Conservation (phyloP, 2,329 filamentous ascomycete species). For the Cladosporium oxysporum region DNA sequence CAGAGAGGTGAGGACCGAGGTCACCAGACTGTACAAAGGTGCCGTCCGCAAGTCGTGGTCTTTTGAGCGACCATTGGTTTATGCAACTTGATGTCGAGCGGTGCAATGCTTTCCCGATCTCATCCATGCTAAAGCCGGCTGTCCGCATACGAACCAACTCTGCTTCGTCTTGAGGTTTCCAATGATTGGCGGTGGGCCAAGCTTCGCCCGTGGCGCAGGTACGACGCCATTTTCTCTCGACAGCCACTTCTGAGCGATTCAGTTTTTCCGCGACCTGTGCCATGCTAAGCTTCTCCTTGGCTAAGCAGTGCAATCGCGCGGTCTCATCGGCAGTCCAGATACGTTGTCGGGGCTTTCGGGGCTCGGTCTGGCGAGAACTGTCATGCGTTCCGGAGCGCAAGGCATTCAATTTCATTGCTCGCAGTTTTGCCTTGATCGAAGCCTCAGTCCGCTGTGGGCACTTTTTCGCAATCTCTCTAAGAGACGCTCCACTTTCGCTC, state of each 20-base stretch:
- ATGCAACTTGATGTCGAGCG: not conserved
- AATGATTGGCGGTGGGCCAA: not conserved
- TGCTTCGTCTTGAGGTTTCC: not conserved
- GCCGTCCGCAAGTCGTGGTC: not conserved
- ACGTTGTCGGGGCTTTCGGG: too few species aligned
- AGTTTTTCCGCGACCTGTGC: not conserved
- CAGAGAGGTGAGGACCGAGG: not conserved
- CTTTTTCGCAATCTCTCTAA: not conserved
- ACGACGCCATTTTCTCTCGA: not conserved
- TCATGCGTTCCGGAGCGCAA: too few species aligned
- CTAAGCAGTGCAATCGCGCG: not conserved
- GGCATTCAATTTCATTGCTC: too few species aligned
- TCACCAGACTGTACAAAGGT: not conserved
- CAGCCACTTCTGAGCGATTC: not conserved
- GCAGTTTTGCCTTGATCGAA: too few species aligned
- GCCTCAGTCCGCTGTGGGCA: too few species aligned
- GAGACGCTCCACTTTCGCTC: not conserved
- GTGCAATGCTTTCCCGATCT: not conserved
- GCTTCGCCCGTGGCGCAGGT: not conserved
- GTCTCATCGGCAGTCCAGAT: not conserved
- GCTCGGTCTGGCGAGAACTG: too few species aligned
- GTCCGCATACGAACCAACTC: not conserved
- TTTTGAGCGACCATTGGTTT: not conserved
- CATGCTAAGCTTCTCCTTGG: not conserved
- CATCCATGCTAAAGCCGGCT: not conserved